A percentile compares a stretch with the other conserved stretches of the same genome.
Conservation (phyloP, 2,329 filamentous ascomycete genomes). For the Arthrobotrys megalospora region DNA sequence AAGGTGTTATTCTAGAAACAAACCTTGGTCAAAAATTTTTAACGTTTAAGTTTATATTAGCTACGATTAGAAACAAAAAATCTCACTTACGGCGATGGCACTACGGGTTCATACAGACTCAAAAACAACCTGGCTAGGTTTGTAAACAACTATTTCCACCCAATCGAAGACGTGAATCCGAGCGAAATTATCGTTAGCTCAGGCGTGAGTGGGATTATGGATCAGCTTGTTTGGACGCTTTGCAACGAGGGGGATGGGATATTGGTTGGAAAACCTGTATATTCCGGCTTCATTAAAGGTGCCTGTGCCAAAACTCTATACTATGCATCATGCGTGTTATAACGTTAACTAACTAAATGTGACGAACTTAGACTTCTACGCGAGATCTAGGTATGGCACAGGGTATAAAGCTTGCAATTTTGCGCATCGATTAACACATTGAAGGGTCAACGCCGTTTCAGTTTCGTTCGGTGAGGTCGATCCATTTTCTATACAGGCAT, state of each 20-base stretch:
- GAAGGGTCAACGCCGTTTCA: conserved; percentile 23
- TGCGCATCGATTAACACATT: background rate
- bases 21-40: too few species aligned
- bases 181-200: conserved; percentile 54
- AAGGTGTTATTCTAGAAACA: background rate
- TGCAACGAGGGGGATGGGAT: conserved; percentile 61
- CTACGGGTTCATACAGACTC: conserved; percentile 43
- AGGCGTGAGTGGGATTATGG: conserved; percentile 43
- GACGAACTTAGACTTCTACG: conserved; percentile 2
- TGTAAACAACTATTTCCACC: conserved; percentile 51
- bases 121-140: conserved; percentile 51
- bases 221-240: conserved; percentile 55
- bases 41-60: conserved; percentile 1
- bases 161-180: conserved; percentile 20
- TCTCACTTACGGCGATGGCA: conserved; percentile 55
- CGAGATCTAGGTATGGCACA: conserved; percentile 28
- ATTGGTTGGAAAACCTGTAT: conserved; percentile 59
- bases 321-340: too few species aligned
- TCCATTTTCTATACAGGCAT: conserved; percentile 43
- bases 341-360: background rate
- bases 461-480: conserved; percentile 44
- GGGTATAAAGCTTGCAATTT: too few species aligned
- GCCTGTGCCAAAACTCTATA: background rate
- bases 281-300: conserved; percentile 55
- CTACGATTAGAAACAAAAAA: conserved; percentile 33